Percentiles rank a stretch among this genome's conserved stretches.
phyloP scores from a whole-genome alignment of 805 yeast genomes.

The Pachysolen tannophilus region DNA sequence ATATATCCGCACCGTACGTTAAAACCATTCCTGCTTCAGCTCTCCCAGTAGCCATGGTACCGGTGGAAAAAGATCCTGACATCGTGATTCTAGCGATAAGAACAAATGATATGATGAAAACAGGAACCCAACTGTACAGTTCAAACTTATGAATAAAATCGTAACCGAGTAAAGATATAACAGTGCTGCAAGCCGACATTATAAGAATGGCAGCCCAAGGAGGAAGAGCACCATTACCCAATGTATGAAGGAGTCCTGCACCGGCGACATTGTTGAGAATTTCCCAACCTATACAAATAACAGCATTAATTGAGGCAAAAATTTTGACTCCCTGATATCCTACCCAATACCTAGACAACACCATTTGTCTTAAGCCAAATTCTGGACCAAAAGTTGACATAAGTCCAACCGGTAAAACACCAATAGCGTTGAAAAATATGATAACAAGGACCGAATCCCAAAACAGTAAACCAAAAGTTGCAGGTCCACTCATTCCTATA shows the following conservation, averaged over 20 bases:
- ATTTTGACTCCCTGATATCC: conserved; percentile 72
- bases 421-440: conserved; percentile 65
- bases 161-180: conserved; percentile 80
- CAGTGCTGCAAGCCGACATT: conserved; percentile 54
- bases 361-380: conserved; percentile 83
- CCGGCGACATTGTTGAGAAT: conserved; percentile 86
- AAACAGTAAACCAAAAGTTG: conserved; percentile 59
- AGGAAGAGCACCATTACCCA: conserved; percentile 49
- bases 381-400: conserved; percentile 77
- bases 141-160: conserved; percentile 73
- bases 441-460: conserved; percentile 62
- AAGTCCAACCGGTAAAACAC: conserved; percentile 73
- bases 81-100: conserved; percentile 69
- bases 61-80: conserved; percentile 54
- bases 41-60: conserved; percentile 45
- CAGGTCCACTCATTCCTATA: too few relatives aligned
- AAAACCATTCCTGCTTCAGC: conserved; percentile 69
- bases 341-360: conserved; percentile 65
- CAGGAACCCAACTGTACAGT: conserved; percentile 84
- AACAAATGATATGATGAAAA: conserved; percentile 60
- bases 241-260: conserved; percentile 73
- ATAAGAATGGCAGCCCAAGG: conserved; percentile 88
- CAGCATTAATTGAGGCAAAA: conserved; percentile 65
- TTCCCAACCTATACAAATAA: conserved; percentile 94
- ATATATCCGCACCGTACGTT: conserved; percentile 74